Conservation (phyloP, 1,284 basidiomycete species). For the Albatrellus sp. region DNA sequence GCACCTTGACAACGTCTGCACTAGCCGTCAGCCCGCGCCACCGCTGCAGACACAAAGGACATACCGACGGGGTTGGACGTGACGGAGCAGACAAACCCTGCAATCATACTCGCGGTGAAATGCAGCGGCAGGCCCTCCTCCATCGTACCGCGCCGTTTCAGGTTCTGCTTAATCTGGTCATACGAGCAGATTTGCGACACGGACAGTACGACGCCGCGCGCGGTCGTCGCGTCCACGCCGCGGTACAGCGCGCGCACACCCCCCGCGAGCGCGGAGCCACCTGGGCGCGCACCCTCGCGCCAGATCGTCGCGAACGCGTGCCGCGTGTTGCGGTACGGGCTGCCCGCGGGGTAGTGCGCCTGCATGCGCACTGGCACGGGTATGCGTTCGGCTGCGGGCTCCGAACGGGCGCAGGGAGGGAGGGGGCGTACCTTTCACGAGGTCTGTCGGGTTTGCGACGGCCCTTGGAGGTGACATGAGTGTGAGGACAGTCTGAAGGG, state of each 20-base stretch:
- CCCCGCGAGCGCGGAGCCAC: slow-evolving; percentile 11
- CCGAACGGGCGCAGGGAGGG: background rate
- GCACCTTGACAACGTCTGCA: slow-evolving; percentile 27
- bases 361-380: slow-evolving; percentile 24
- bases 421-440: slow-evolving; percentile 22
- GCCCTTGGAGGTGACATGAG: slow-evolving; percentile 12
- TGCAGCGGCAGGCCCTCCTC: slow-evolving; percentile 23
- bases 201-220: slow-evolving; percentile 23
- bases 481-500: background rate
- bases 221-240: slow-evolving; percentile 24
- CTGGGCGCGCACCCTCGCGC: slow-evolving; percentile 18
- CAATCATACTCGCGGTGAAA: slow-evolving; percentile 24
- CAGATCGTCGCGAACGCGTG: slow-evolving; percentile 23
- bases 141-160: slow-evolving; percentile 21
- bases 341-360: slow-evolving; percentile 22
- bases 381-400: background rate
- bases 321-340: slow-evolving; percentile 21
- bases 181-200: slow-evolving; percentile 27
- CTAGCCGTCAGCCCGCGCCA: background rate
- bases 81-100: slow-evolving; percentile 28
- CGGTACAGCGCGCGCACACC: slow-evolving; percentile 22
- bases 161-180: slow-evolving; percentile 25
- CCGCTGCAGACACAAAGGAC: slow-evolving; percentile 5
- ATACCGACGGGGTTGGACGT: slow-evolving; percentile 27
- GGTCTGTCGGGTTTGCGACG: slow-evolving; percentile 26